Evolutionary conservation across 2,329 filamentous ascomycete genomes (phyloP), one percentile per base, ranked within the genome.

Genomic region (Colletotrichum abscissum): DNA sequence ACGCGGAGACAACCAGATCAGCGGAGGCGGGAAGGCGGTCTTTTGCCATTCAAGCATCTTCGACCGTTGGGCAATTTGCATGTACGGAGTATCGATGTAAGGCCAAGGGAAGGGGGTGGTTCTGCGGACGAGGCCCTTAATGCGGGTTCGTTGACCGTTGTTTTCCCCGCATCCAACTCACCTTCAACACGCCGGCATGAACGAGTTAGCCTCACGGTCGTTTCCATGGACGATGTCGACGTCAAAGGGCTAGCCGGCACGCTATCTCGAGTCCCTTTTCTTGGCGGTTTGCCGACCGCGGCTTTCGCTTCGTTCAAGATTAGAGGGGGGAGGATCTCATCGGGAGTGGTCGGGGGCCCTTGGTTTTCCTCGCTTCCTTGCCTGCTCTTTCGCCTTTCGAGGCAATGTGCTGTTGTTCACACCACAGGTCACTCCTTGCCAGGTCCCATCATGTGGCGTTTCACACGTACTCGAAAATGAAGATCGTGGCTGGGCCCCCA

Each of bases 181-280:
- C 12, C 14, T 35, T 64, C 56, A 35, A 24, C 59, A 60, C 66
- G 49, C 24, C 5, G 30, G 8, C 46, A 52, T 30, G 49, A 2
- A 52, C 19, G 22, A 46, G 30, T 16, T 33, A 62, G 69, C 57
- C 64, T 67, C 49, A 56, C 22, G 35, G 35, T 63, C 49, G 54
- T 62, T 42, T 42, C 63, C 35, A 72, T 30, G 42, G 16, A 19
- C 58, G 69, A 72, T 49, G 19, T 49, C 42, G 42, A n/a, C 19
- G 42, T 49, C 42, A n/a, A 49, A 49, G 42, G 69, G 69, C 63
- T 72, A 72, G 69, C 57, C 64, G 49, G 63, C 69, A 67, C 69
- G 69, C 63, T 72, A 72, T 67, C 57, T 72, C 49, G 35, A 73
- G 56, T 70, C 60, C 70, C 55, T 69, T 28, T 54, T 56, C 59